Evolutionary conservation across 202 grass and related monocot species (phyloP), one percentile per base, ranked within the genome.

Genomic region (Hordeum pubiflorum): DNA sequence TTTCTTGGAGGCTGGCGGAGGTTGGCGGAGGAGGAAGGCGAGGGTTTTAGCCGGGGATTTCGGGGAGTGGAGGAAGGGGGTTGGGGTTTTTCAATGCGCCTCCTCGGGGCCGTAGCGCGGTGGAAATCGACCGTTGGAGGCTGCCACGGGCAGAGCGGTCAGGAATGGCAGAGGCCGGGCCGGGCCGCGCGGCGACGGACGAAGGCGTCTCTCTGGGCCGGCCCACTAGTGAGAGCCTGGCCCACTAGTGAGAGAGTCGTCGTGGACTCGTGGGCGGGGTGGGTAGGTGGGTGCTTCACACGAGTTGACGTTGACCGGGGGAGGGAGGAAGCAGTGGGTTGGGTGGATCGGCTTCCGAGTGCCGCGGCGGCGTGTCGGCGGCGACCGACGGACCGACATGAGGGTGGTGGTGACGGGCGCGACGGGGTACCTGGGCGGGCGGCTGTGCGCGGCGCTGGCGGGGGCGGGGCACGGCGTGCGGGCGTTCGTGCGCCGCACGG

Each of bases 401-500:
- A 92, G 87, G 87, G 84, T 94, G 59, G 34, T 86, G 75, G 85
- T 98, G 56, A 98, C 92, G 64, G 92, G 92, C 48, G 90, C 90
- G 44, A 84, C 95, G 64, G 95, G 92, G 4, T 98, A 80, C 82
- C 88, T 98, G 21, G 95, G 90, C 10, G 81, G 87, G 62, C 79
- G 82, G 33, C 88, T 98, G 55, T 91, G 92, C 82, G 58, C 46
- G n/a, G 90, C 82, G 48, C 88, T 94, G 57, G 80, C 82, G 15
- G 77, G 10, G 62, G 88, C 88, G 56, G 92, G 92, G 7, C 72
- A 93, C 88, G 58, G 57, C 82, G 92, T 98, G 75, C 86, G 90
- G 18, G 88, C 90, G 21, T 91, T 98, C 81, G 84, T 81, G 59
- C 90, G 90, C 29, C 90, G 63, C 72, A 81, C 76, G 75, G 81